These are phyloP conservation scores for Rhizopogon sp. DNA, from an alignment of 768 basidiomycete genomes.

Conservation along the genomic window DNA sequence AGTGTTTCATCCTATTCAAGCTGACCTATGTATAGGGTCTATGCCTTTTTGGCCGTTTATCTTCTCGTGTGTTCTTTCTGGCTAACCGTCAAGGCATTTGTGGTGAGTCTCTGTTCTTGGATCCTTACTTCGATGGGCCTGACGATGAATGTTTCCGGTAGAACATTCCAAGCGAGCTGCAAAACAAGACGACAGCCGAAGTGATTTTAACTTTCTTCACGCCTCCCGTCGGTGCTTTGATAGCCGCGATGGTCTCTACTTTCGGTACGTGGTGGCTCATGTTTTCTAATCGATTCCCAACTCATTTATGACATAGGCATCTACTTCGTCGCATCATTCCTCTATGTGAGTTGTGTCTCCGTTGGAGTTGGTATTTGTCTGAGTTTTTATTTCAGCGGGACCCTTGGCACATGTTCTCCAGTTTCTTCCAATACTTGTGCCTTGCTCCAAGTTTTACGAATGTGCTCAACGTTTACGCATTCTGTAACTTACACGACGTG, in stretches of 20 bases:
- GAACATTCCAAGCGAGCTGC: constrained; percentile 50
- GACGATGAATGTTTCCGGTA: constrained; percentile 16
- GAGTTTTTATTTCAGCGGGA: constrained; percentile 56
- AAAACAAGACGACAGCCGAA: constrained; percentile 41
- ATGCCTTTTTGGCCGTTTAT: constrained; percentile 78
- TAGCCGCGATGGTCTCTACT: constrained; percentile 85
- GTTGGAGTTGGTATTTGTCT: background rate
- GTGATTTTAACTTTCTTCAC: constrained; percentile 61
- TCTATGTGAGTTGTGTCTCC: constrained; percentile 57
- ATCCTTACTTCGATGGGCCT: background rate
- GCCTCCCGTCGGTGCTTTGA: constrained; percentile 73
- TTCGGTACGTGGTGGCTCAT: constrained; percentile 49
- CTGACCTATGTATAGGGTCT: constrained; percentile 52
- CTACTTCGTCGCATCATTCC: constrained; percentile 78
- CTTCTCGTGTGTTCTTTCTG: constrained; percentile 84
- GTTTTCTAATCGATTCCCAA: background rate
- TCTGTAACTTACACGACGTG: constrained; percentile 94
- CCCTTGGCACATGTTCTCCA: constrained; percentile 97
- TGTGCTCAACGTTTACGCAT: constrained; percentile 93
- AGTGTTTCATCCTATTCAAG: background rate
- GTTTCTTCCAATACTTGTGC: constrained; percentile 86
- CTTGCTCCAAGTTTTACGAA: constrained; percentile 93
- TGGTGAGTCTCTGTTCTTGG: constrained; percentile 34
- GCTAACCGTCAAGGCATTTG: constrained; percentile 77
- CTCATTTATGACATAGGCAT: constrained; percentile 43